Conservation (phyloP, 495 filamentous ascomycete genomes). For the Pyrenula aspistea region DNA sequence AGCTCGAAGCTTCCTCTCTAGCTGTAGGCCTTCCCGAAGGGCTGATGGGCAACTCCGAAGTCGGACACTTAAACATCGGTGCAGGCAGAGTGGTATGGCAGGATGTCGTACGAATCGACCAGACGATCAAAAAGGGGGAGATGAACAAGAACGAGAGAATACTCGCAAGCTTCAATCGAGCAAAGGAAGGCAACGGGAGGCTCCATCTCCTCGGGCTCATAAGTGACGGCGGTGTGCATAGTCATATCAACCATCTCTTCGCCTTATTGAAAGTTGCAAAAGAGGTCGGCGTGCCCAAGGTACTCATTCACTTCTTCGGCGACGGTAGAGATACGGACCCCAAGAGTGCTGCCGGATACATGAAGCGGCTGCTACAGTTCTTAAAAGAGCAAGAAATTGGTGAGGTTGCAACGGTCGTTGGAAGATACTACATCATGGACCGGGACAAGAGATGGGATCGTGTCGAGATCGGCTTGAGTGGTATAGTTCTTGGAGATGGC, state of each 20-base stretch:
- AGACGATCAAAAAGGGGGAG: slow-evolving; percentile 81
- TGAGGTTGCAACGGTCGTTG: slow-evolving; percentile 85
- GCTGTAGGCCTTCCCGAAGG: slow-evolving; percentile 94
- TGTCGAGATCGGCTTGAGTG: slow-evolving; percentile 79
- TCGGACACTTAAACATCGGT: slow-evolving; percentile 97
- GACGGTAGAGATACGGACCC: slow-evolving; percentile 97
- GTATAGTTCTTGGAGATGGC: slow-evolving; percentile 73
- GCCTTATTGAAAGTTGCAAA: slow-evolving; percentile 80
- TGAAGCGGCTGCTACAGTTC: slow-evolving; percentile 69
- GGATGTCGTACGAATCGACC: slow-evolving; percentile 96
- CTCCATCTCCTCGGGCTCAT: slow-evolving; percentile 84
- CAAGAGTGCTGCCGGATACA: slow-evolving; percentile 74
- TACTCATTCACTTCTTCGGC: slow-evolving; percentile 98
- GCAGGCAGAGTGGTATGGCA: slow-evolving; percentile 98
- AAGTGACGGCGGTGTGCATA: slow-evolving; percentile 92
- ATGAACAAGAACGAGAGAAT: slow-evolving; percentile 69
- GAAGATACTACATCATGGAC: slow-evolving; percentile 98
- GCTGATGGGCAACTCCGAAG: slow-evolving; percentile 97
- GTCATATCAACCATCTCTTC: slow-evolving; percentile 86
- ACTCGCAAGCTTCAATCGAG: slow-evolving; percentile 61
- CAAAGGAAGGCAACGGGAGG: slow-evolving; percentile 79
- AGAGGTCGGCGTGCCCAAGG: slow-evolving; percentile 70
- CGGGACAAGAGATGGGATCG: slow-evolving; percentile 99
- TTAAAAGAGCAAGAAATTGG: slow-evolving; percentile 76
- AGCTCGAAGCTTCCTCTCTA: slow-evolving; percentile 89